Conservation (phyloP, 352 stramenopile species). For the Phytophthora melonis region DNA sequence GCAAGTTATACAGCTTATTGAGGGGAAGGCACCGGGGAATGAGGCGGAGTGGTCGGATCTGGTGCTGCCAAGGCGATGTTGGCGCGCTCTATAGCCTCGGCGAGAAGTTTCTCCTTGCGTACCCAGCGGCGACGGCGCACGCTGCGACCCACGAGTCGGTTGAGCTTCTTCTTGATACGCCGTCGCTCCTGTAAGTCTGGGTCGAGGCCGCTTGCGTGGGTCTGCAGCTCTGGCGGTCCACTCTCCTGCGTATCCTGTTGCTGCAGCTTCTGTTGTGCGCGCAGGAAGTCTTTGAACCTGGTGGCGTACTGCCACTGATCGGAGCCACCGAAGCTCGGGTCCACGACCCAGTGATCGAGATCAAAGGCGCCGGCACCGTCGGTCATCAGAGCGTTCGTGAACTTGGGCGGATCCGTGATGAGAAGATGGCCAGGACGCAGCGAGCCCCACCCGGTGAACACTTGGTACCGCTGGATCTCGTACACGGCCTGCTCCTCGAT, state of each 20-base stretch:
- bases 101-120: constrained; percentile 75
- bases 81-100: constrained; percentile 48
- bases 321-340: constrained; percentile 71
- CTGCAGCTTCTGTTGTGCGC: constrained; percentile 60
- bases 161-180: constrained; percentile 84
- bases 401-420: constrained; percentile 76
- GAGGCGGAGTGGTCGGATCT: constrained; percentile 9
- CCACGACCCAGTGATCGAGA: constrained; percentile 81
- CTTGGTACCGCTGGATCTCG: constrained; percentile 87
- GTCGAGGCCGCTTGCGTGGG: constrained; percentile 32
- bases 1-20: constrained; percentile 36
- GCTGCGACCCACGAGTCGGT: constrained; percentile 81
- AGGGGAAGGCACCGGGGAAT: constrained; percentile 11
- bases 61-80: constrained; percentile 40
- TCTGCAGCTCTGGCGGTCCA: constrained; percentile 27
- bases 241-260: constrained; percentile 36
- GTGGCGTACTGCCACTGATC: constrained; percentile 90
- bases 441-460: constrained; percentile 86
- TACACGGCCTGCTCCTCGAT: constrained; percentile 78
- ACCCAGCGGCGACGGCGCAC: constrained; percentile 85
- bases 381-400: constrained; percentile 81
- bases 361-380: constrained; percentile 69
- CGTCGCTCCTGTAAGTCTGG: constrained; percentile 61
- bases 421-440: constrained; percentile 80
- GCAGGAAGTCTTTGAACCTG: constrained; percentile 87